Percentiles rank a stretch among this genome's conserved stretches.
Evolutionary conservation across 176 grass and related monocot species (phyloP).

Genomic region (Leersia perrieri): DNA sequence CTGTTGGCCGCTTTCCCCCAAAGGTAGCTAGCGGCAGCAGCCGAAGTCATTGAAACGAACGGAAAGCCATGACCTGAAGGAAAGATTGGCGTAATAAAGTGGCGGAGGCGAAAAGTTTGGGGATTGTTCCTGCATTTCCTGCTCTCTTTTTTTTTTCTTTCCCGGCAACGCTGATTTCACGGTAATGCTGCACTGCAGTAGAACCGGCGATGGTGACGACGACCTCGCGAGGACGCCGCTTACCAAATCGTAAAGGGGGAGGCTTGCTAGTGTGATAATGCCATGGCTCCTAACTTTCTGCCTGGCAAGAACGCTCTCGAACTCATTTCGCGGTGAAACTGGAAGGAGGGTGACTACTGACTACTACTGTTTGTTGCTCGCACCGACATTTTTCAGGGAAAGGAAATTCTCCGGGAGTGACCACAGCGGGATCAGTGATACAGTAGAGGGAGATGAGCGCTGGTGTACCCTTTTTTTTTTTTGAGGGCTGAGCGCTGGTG

Average conservation of each 20-base stretch:
- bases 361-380: not conserved
- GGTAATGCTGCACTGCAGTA: not conserved
- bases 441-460: not conserved
- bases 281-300: not conserved
- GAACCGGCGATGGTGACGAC: not conserved
- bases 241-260: not conserved
- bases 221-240: not conserved
- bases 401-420: not conserved
- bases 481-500: too few species aligned
- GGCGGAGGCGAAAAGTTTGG: not conserved
- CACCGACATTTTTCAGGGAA: not conserved
- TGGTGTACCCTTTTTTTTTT: too few species aligned
- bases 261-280: not conserved
- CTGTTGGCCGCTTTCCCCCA: not conserved
- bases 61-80: slow-evolving; percentile 33
- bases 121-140: not conserved
- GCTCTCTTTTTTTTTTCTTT: slow-evolving; percentile 1
- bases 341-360: too few species aligned
- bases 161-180: not conserved
- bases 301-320: not conserved
- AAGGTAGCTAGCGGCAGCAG: not conserved
- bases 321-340: too few species aligned
- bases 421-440: not conserved
- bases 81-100: slow-evolving; percentile 14
- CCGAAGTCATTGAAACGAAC: not conserved